Percentiles rank a stretch among this genome's conserved stretches.
Evolutionary conservation across 2,329 filamentous ascomycete genomes (phyloP).

Genomic region (Pseudogymnoascus sp.): DNA sequence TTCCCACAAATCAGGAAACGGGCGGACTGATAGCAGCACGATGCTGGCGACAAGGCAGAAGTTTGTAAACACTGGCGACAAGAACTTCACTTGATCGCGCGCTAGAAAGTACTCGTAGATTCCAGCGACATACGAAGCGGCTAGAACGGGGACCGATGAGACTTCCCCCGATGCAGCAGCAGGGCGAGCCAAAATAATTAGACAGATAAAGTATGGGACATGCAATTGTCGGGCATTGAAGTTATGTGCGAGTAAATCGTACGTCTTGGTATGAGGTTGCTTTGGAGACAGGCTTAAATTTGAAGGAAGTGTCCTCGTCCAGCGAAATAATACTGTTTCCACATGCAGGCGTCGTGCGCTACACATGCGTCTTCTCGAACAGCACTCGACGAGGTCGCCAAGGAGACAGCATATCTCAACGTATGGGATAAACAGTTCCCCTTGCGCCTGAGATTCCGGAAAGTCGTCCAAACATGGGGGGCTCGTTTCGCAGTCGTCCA

Average conservation of each 20-base stretch:
- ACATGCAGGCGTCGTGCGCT: neutral
- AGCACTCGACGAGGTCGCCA: neutral
- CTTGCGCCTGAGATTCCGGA: neutral
- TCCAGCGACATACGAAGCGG: constrained; percentile 35
- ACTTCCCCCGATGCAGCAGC: constrained; percentile 19
- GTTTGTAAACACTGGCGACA: constrained; percentile 37
- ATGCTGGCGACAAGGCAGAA: constrained; percentile 33
- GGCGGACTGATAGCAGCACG: neutral
- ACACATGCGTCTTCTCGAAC: neutral
- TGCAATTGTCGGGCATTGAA: constrained; percentile 35
- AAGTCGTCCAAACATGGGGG: constrained; percentile 2
- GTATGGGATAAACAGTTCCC: constrained; percentile 5
- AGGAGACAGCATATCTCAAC: constrained; percentile 4
- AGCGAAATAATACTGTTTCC: constrained; percentile 25
- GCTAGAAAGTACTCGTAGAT: constrained; percentile 39
- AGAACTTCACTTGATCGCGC: constrained; percentile 35
- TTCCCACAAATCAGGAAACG: neutral
- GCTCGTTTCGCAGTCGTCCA: neutral
- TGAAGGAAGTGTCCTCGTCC: constrained; percentile 31
- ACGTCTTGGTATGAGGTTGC: neutral
- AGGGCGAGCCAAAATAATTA: constrained; percentile 34
- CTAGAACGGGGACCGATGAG: constrained; percentile 33
- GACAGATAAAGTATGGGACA: constrained; percentile 33
- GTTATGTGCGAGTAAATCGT: constrained; percentile 20
- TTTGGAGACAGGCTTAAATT: constrained; percentile 22